phyloP scores from a whole-genome alignment of 306 rosid species.

The Hippophae tibetana region DNA sequence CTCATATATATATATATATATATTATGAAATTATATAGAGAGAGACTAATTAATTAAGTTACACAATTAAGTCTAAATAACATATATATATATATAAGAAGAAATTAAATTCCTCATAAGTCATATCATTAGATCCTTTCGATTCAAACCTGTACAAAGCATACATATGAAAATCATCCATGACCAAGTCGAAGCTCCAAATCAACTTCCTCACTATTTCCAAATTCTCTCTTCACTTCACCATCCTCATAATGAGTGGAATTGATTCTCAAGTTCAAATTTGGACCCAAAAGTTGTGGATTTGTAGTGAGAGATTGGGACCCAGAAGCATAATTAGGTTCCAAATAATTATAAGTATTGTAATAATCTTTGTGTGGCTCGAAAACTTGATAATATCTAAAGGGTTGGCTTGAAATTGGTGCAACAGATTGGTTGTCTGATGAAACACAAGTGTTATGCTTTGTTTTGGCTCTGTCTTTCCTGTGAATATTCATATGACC shows the following conservation, averaged over 20 bases:
- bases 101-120: too few species aligned
- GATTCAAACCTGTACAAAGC: too few species aligned
- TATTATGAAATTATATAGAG: too few species aligned
- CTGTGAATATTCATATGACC: slow-evolving; percentile 97
- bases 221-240: slow-evolving; percentile 14
- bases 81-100: too few species aligned
- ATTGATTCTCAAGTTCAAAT: slow-evolving; percentile 61
- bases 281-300: slow-evolving; percentile 42
- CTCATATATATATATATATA: too few species aligned
- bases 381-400: slow-evolving; percentile 19
- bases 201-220: slow-evolving; percentile 45
- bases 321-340: slow-evolving; percentile 11
- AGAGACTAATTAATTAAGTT: too few species aligned
- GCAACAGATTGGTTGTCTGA: not conserved
- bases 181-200: slow-evolving; percentile 89
- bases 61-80: too few species aligned
- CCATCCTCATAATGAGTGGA: slow-evolving; percentile 22
- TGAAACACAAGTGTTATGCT: slow-evolving; percentile 14
- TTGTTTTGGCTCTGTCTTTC: slow-evolving; percentile 65
- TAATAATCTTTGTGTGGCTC: slow-evolving; percentile 33
- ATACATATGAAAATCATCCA: not conserved
- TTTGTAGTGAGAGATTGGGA: slow-evolving; percentile 24
- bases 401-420: slow-evolving; percentile 18
- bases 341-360: slow-evolving; percentile 22
- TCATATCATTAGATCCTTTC: too few species aligned